Evolutionary conservation across 306 rosid genomes (phyloP), one percentile per base, ranked within the genome.

Genomic region (Begonia loranthoides): DNA sequence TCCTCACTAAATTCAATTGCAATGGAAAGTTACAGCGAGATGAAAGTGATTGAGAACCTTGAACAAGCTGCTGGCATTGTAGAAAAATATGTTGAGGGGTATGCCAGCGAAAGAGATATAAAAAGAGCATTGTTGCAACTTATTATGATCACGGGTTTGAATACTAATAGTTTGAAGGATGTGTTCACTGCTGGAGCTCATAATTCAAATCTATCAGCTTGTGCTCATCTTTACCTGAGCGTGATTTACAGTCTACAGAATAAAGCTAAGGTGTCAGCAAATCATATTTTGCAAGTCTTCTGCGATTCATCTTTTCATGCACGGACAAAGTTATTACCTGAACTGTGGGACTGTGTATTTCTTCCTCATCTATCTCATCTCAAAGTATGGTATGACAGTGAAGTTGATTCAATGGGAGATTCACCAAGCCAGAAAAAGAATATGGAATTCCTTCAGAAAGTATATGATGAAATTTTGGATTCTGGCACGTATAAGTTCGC

Each of bases 141-240:
- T 15, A 74, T 83, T 67, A 74, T 78, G 46, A 78, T 87, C 15
- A 71, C 84, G 39, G 92, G 87, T 24, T 64, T 87, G 72, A 74
- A 76, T 62, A 63, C 75, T 28, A 71, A 76, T 63, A 80, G 73
- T 68, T 56, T 67, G 56, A 79, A 70, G 65, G 56, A 76, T n/a
- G 79, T 57, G 15, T 63, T 51, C 49, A 76, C 82, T 1, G 71
- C 74, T 28, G 83, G 85, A 41, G 71, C 80, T 45, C 81, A 79
- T 1, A 80, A 83, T 57, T 78, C 59, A 44, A 80, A 74, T 68
- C 17, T 83, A 62, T 76, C 96, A 49, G 83, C 94, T 22, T 83
- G 87, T 62, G 87, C 96, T 71, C 96, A 87, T 76, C 79, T 87
- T 80, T 87, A 87, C 69, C 90, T 87, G 59, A 73, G 96, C 58